Evolutionary conservation across 306 rosid genomes (phyloP).

Genomic region (Acacia acuminata): DNA sequence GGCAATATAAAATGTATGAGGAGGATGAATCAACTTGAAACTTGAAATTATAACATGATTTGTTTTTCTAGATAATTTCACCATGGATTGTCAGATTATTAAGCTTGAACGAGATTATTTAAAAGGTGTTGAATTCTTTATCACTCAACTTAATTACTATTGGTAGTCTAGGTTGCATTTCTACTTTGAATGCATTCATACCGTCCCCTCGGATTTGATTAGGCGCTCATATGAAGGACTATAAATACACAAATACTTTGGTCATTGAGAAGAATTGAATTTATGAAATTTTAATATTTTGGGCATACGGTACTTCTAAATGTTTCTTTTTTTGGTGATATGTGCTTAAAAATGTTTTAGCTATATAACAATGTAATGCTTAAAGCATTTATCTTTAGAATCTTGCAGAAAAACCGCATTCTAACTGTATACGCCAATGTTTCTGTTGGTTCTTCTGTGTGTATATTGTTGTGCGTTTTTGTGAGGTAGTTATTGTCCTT

Average conservation of each 20-base stretch:
- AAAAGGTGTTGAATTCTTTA: too few species aligned
- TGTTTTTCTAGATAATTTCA: too few species aligned
- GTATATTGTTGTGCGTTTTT: not conserved
- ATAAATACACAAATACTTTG: not conserved
- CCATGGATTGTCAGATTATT: too few species aligned
- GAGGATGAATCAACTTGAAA: not conserved
- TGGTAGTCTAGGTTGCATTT: slow-evolving; percentile 7
- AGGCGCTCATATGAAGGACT: slow-evolving; percentile 1
- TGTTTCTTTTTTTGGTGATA: not conserved
- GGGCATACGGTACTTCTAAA: slow-evolving; percentile 1
- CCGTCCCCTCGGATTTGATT: slow-evolving; percentile 19
- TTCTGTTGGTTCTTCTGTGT: slow-evolving; percentile 23
- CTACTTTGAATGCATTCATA: slow-evolving; percentile 14
- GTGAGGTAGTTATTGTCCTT: slow-evolving; percentile 11
- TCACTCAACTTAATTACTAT: too few species aligned
- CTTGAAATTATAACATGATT: not conserved
- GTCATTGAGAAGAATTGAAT: slow-evolving; percentile 5
- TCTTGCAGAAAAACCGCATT: not conserved
- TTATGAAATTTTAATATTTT: not conserved
- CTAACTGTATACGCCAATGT: not conserved
- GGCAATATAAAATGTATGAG: slow-evolving; percentile 13
- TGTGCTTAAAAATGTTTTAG: not conserved
- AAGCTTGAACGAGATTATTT: too few species aligned
- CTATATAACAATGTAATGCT: not conserved
- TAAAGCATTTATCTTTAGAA: not conserved